A percentile compares a stretch with the other conserved stretches of the same genome.
These are phyloP conservation scores for Trichoderma aggressivum DNA, from an alignment of 2,329 filamentous ascomycete species.

Conservation along the genomic window DNA sequence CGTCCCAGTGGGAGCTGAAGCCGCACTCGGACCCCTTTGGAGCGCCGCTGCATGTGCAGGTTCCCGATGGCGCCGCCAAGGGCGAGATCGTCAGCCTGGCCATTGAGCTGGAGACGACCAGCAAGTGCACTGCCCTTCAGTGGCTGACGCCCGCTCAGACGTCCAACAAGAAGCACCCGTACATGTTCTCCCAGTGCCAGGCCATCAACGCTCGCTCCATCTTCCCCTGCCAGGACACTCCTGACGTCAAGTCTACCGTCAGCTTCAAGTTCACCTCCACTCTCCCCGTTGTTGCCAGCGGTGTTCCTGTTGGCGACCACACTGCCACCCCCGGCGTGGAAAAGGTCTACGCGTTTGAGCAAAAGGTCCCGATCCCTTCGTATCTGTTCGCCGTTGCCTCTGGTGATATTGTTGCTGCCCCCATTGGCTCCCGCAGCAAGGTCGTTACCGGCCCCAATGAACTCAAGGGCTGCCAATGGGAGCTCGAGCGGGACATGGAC, in stretches of 20 bases:
- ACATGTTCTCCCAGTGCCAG: conserved; percentile 98
- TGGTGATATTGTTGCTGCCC: conserved; percentile 80
- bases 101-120: conserved; percentile 76
- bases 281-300: conserved; percentile 87
- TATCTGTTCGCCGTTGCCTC: conserved; percentile 92
- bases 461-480: conserved; percentile 79
- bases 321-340: conserved; percentile 44
- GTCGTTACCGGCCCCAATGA: conserved; percentile 89
- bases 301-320: conserved; percentile 56
- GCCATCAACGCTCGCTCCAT: conserved; percentile 91
- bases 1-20: conserved; percentile 65
- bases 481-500: conserved; percentile 87
- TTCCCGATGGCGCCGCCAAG: conserved; percentile 53
- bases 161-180: conserved; percentile 90
- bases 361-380: conserved; percentile 86
- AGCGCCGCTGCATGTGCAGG: conserved; percentile 63
- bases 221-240: conserved; percentile 96
- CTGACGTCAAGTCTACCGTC: conserved; percentile 94
- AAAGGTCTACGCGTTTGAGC: conserved; percentile 79
- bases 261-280: conserved; percentile 83
- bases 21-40: conserved; percentile 71
- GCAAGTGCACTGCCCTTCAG: conserved; percentile 86
- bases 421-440: conserved; percentile 78
- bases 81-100: conserved; percentile 53
- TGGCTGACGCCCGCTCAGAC: conserved; percentile 95